Evolutionary conservation across 2,329 filamentous ascomycete species (phyloP).

Genomic region (Hymenoscyphus albidus): DNA sequence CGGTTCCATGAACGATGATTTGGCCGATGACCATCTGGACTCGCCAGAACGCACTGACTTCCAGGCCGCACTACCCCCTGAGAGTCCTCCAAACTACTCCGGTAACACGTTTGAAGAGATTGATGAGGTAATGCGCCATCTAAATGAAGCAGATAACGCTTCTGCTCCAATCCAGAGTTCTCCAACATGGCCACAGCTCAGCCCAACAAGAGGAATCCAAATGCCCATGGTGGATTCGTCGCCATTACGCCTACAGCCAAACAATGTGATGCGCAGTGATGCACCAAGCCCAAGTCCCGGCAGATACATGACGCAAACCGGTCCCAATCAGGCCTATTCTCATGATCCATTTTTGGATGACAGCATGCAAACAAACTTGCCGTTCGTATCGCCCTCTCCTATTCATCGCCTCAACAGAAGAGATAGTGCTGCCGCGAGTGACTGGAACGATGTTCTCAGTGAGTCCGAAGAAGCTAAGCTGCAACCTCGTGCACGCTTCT

Average conservation of each 20-base stretch:
- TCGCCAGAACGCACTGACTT: slow-evolving; percentile 27
- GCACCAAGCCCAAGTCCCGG: slow-evolving; percentile 70
- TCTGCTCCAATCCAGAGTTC: slow-evolving; percentile 29
- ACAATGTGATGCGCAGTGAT: slow-evolving; percentile 58
- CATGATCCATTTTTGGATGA: slow-evolving; percentile 34
- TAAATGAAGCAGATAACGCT: slow-evolving; percentile 71
- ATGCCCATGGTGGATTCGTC: slow-evolving; percentile 43
- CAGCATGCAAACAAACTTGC: slow-evolving; percentile 38
- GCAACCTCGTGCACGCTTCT: slow-evolving; percentile 77
- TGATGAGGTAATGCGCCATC: slow-evolving; percentile 85
- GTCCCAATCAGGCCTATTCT: slow-evolving; percentile 43
- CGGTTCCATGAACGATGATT: slow-evolving; percentile 16
- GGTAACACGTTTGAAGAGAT: slow-evolving; percentile 70
- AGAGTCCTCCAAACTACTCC: slow-evolving; percentile 21
- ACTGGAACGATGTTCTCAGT: slow-evolving; percentile 86
- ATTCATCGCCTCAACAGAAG: slow-evolving; percentile 61
- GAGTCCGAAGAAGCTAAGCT: slow-evolving; percentile 82
- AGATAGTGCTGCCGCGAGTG: slow-evolving; percentile 68
- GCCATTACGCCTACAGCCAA: slow-evolving; percentile 50
- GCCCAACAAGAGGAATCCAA: slow-evolving; percentile 39
- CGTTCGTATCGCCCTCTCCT: slow-evolving; percentile 51
- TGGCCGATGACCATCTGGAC: slow-evolving; percentile 23
- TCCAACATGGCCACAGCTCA: slow-evolving; percentile 46
- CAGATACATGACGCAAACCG: slow-evolving; percentile 45
- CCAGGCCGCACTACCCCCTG: slow-evolving; percentile 28